Conservation (phyloP, 345 rosid species). For the Durio zibethinus region DNA sequence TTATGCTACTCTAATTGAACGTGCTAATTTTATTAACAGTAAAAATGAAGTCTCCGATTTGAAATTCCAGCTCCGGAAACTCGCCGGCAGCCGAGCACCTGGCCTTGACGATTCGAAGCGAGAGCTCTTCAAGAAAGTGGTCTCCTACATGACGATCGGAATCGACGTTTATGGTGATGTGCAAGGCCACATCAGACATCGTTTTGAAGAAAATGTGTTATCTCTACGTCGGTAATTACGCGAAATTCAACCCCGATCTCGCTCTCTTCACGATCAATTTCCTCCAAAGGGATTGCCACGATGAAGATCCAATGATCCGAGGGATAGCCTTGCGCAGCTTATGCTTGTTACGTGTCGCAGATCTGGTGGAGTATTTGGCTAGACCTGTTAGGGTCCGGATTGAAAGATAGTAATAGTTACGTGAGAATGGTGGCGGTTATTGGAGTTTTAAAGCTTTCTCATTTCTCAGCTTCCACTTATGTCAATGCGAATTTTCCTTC, state of each 20-base stretch:
- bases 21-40: constrained; percentile 31
- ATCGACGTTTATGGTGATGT: constrained; percentile 99
- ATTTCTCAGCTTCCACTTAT: constrained; percentile 77
- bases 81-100: constrained; percentile 94
- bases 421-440: constrained; percentile 85
- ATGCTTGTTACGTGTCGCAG: constrained; percentile 79
- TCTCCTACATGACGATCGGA: constrained; percentile 91
- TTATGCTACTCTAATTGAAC: background rate
- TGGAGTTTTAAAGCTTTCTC: constrained; percentile 90
- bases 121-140: constrained; percentile 90
- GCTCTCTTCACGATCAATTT: constrained; percentile 89
- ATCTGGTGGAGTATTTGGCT: constrained; percentile 93
- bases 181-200: constrained; percentile 92
- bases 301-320: constrained; percentile 93
- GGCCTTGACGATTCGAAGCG: constrained; percentile 96
- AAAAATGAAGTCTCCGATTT: constrained; percentile 95
- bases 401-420: constrained; percentile 79
- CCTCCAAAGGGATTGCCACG: constrained; percentile 96
- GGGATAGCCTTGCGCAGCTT: constrained; percentile 92
- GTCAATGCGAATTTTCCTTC: constrained; percentile 82
- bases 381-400: constrained; percentile 84
- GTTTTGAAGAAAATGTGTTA: constrained; percentile 99
- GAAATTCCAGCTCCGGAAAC: constrained; percentile 88
- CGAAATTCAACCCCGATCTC: constrained; percentile 91
- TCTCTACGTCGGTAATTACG: constrained; percentile 94